Base-by-base conservation (phyloP, 1,284 basidiomycete species). In the Tilletia setariae region DNA sequence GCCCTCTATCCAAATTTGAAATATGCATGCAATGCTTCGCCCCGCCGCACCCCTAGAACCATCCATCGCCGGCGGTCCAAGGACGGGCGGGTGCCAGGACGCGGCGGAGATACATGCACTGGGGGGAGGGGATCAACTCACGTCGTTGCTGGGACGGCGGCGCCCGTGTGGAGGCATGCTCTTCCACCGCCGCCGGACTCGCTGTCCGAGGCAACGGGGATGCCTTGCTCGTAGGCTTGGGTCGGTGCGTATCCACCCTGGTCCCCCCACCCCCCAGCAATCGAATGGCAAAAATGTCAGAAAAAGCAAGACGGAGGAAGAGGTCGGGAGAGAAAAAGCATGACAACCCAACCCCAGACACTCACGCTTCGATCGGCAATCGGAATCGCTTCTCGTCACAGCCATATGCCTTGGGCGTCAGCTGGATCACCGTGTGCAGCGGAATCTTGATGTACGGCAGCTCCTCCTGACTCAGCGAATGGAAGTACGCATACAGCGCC, bases 381-480 rank as follows among this genome's bases (percentile, higher is more conserved):
- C 75, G 74, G 72, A 76, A 93, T 86, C 96, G 87, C 83, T 95
- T 94, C 83, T 99, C 96, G 83, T 97, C 93, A 85, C 95, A 98
- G 23, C 96, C 96, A 81, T 98, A 99, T 0, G 96, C 96, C 82
- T 93, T 94, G 1, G 96, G 96, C 0, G 95, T 98, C 66, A 98
- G 76, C 84, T 98, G 97, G 84, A 99, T 97, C 42, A 99, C 90
- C 0, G 95, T 98, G 82, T 99, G 96, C 67, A 98, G 84, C 0
- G 84, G 84, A 44, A 85, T 84, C 84, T 96, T 97, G 87, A 98
- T 93, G 82, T 98, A 61, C 25, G 96, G 96, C 63, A 99, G 86
- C 80, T 98, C 94, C 44, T 89, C 92, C 83, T 97, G 96, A 2
- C 91, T 88, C 21, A 96, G 85, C 74, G 94, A 90, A 83, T 96